Conservation (phyloP, 2,329 filamentous ascomycete genomes). For the Phyllachora maydis region DNA sequence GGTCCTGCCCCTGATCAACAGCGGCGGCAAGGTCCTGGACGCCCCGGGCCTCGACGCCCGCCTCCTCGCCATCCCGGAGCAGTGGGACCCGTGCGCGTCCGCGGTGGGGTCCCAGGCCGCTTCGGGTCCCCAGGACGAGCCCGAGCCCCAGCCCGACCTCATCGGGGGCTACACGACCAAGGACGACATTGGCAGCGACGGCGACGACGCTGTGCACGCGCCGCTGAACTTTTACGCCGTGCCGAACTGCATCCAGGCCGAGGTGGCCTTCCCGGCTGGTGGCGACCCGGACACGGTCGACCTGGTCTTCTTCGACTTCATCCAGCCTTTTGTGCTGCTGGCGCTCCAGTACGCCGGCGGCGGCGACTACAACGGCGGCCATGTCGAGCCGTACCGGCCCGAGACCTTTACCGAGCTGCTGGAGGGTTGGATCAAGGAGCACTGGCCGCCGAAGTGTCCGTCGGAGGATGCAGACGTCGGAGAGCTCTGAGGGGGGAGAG, state of each 20-base stretch:
- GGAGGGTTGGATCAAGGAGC: slow-evolving; percentile 32
- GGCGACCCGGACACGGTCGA: slow-evolving; percentile 54
- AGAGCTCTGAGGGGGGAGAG: no score
- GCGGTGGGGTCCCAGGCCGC: slow-evolving; percentile 4
- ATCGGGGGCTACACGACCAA: slow-evolving; percentile 66
- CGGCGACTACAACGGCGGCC: slow-evolving; percentile 23
- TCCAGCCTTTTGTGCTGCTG: slow-evolving; percentile 60
- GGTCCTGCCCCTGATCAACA: slow-evolving; percentile 40
- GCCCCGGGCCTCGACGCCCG: slow-evolving; percentile 15
- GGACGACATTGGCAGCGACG: slow-evolving; percentile 66
- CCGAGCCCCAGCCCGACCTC: slow-evolving; percentile 19
- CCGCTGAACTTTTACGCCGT: slow-evolving; percentile 54
- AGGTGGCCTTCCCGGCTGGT: slow-evolving; percentile 35
- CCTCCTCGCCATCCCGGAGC: slow-evolving; percentile 28
- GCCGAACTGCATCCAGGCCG: slow-evolving; percentile 66
- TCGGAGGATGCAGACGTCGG: no score
- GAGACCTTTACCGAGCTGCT: slow-evolving; percentile 34
- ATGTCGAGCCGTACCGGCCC: slow-evolving; percentile 30
- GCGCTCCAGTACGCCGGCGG: slow-evolving; percentile 45
- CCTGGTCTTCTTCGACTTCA: slow-evolving; percentile 79
- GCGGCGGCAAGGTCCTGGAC: slow-evolving; percentile 25
- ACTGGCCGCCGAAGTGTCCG: slow-evolving; percentile 25
- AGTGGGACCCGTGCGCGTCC: slow-evolving; percentile 10
- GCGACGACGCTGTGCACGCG: slow-evolving; percentile 76
- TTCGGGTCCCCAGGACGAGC: slow-evolving; percentile 9